Evolutionary conservation across 192 early-diverging fungal species (phyloP).

Genomic region (Linderina pennispora): DNA sequence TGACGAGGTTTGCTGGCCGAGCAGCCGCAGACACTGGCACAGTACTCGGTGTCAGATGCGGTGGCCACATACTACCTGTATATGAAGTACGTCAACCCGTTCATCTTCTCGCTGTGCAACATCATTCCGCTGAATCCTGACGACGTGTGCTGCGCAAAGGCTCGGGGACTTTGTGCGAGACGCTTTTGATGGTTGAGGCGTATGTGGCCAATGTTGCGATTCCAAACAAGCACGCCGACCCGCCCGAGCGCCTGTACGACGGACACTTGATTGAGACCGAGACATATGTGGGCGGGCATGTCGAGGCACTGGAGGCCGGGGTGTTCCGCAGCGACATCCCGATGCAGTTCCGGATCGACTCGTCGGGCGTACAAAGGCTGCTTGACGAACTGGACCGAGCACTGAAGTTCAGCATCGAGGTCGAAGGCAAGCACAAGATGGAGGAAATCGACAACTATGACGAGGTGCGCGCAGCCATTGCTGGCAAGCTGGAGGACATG

Average conservation of each 20-base stretch:
- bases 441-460: conserved; percentile 86
- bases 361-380: conserved; percentile 72
- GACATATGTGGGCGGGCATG: conserved; percentile 98
- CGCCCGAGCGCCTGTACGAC: conserved; percentile 72
- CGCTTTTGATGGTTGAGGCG: conserved; percentile 94
- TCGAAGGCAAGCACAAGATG: conserved; percentile 69
- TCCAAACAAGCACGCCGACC: conserved; percentile 93
- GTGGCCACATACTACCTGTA: conserved; percentile 99
- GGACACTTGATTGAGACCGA: conserved; percentile 89
- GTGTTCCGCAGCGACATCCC: conserved; percentile 93
- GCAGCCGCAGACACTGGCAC: conserved; percentile 86
- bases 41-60: conserved; percentile 99
- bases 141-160: conserved; percentile 95
- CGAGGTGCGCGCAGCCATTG: conserved; percentile 68
- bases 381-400: conserved; percentile 90
- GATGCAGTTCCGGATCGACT: conserved; percentile 73
- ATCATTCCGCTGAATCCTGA: conserved; percentile 97
- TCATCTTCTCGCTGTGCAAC: conserved; percentile 99
- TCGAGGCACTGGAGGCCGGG: conserved; percentile 98
- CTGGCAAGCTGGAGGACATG: conserved; percentile 59
- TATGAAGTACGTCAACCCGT: conserved; percentile 99
- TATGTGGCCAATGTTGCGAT: conserved; percentile 85
- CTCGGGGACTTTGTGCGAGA: conserved; percentile 93
- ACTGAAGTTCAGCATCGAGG: conserved; percentile 80
- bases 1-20: conserved; percentile 92